Evolutionary conservation across 805 yeast species (phyloP).

Genomic region (Monosporozyma unispora): DNA sequence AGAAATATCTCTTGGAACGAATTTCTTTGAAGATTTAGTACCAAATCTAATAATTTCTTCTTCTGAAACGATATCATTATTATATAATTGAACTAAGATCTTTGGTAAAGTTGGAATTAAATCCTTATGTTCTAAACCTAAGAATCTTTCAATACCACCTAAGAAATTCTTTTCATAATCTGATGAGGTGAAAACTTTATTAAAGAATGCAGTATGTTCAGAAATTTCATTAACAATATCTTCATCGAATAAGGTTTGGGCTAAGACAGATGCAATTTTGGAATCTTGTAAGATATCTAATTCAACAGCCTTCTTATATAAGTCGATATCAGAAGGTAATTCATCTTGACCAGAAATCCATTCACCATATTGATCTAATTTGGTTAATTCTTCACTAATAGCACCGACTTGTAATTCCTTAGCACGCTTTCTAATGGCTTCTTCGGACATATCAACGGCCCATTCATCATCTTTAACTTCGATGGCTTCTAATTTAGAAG

Average conservation of each 20-base stretch:
- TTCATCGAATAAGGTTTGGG: constrained; percentile 79
- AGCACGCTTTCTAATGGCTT: constrained; percentile 90
- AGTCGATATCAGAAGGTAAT: constrained; percentile 78
- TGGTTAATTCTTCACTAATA: constrained; percentile 35
- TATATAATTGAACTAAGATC: constrained; percentile 71
- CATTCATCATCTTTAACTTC: constrained; percentile 83
- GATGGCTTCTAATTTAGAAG: constrained; percentile 56
- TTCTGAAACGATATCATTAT: constrained; percentile 76
- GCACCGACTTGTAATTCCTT: constrained; percentile 63
- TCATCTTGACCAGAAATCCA: constrained; percentile 67
- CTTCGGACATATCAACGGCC: constrained; percentile 96
- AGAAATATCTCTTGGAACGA: constrained; percentile 82
- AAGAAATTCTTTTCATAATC: constrained; percentile 80
- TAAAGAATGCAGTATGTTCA: constrained; percentile 73
- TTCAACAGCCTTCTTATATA: constrained; percentile 81
- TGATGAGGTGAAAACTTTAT: constrained; percentile 52
- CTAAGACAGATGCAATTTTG: constrained; percentile 81
- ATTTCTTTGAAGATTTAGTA: constrained; percentile 79
- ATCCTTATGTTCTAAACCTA: constrained; percentile 72
- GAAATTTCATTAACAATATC: constrained; percentile 63
- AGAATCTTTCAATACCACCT: constrained; percentile 91
- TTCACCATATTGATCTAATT: constrained; percentile 74
- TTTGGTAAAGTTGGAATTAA: constrained; percentile 70
- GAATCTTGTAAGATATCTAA: constrained; percentile 62
- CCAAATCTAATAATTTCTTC: constrained; percentile 80